A percentile compares a stretch with the other conserved stretches of the same genome.
These are phyloP conservation scores for Cyclotella baltica DNA, from an alignment of 108 stramenopile genomes.

Conservation along the genomic window DNA sequence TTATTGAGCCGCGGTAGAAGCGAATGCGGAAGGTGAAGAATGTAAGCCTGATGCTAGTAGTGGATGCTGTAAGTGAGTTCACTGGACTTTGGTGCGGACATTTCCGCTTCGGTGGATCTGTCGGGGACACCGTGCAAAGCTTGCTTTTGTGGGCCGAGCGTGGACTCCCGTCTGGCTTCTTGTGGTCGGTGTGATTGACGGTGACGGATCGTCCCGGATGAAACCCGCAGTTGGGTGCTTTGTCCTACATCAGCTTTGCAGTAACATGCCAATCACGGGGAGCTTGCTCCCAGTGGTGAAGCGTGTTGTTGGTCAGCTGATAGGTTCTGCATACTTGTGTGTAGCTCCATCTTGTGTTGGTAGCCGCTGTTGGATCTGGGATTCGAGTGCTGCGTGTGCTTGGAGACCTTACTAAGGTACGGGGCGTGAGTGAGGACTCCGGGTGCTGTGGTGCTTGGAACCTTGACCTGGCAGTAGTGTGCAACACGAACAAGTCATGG, in stretches of 20 bases:
- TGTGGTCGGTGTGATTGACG: neutral
- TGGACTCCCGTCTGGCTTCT: no score
- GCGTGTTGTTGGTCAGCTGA: constrained; percentile 23
- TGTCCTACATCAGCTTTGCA: constrained; percentile 10
- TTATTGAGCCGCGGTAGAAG: no score
- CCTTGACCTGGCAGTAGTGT: neutral
- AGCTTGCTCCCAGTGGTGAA: constrained; percentile 11
- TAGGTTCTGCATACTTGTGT: constrained; percentile 23
- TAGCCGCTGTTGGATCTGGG: constrained; percentile 10
- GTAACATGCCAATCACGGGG: constrained; percentile 10
- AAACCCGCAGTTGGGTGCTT: constrained; percentile 19
- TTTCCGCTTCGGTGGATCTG: no score
- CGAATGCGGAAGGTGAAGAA: no score
- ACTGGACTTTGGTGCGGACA: no score
- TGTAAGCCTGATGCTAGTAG: no score
- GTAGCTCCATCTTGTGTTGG: constrained; percentile 15
- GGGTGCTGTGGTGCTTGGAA: constrained; percentile 15
- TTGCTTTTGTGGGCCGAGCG: no score
- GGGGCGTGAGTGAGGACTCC: constrained; percentile 10
- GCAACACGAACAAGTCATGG: constrained; percentile 17
- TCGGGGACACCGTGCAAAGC: no score
- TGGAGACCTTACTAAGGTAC: constrained; percentile 13
- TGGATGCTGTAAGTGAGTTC: no score
- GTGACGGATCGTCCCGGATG: constrained; percentile 8
- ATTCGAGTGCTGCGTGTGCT: constrained; percentile 6